phyloP scores from a whole-genome alignment of 805 yeast species.

The Myxozyma vanderwaltii region DNA sequence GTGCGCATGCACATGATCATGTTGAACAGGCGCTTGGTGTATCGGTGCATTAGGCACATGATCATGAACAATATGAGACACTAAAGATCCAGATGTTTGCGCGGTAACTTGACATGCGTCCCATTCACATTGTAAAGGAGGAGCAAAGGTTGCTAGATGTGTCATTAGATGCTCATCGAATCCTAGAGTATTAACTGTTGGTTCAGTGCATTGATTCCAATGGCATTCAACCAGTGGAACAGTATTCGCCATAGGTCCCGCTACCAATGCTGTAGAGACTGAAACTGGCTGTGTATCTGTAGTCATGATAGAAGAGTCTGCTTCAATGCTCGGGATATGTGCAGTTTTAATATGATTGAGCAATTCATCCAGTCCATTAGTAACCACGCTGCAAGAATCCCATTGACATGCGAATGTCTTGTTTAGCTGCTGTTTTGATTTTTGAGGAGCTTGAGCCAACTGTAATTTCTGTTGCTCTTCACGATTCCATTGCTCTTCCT shows the following conservation, averaged over 20 bases:
- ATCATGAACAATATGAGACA: constrained; percentile 46
- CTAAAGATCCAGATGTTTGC: constrained; percentile 53
- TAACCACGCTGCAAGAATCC: constrained; percentile 45
- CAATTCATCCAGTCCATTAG: constrained; percentile 39
- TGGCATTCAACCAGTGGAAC: constrained; percentile 27
- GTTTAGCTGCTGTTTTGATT: neutral
- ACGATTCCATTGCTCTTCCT: neutral
- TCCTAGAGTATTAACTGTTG: constrained; percentile 11
- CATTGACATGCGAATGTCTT: constrained; percentile 42
- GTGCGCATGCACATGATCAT: neutral
- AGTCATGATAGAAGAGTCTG: neutral
- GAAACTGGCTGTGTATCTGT: too few relatives aligned
- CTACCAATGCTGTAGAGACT: too few relatives aligned
- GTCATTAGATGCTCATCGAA: constrained; percentile 30
- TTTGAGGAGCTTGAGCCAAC: neutral
- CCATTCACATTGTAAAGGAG: constrained; percentile 67
- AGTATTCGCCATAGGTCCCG: too few relatives aligned
- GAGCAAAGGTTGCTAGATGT: constrained; percentile 4
- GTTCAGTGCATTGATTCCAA: constrained; percentile 33
- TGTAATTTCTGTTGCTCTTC: neutral
- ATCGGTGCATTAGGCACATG: neutral
- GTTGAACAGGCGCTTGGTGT: neutral
- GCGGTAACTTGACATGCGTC: constrained; percentile 63
- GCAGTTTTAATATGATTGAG: constrained; percentile 37
- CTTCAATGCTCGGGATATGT: neutral